Conservation (phyloP, 1,284 basidiomycete genomes). For the Ceratorhiza oryzae-sativae region DNA sequence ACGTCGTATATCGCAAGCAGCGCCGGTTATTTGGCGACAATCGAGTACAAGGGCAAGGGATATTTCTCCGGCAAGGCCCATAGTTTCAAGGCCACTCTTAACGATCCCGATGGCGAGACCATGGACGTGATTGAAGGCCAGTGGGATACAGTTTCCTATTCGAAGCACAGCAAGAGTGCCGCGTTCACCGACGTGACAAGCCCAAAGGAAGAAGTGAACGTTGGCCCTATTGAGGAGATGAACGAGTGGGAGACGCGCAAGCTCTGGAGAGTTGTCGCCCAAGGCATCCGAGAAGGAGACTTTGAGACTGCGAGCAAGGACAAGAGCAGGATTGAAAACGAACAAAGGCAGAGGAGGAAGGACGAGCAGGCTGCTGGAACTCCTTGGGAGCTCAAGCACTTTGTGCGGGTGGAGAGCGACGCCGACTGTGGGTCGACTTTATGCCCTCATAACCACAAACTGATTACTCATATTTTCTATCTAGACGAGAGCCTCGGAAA, state of each 20-base stretch:
- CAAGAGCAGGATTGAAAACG: conserved; percentile 95
- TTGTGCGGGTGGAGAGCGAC: conserved; percentile 71
- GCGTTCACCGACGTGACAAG: conserved; percentile 58
- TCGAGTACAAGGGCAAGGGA: conserved; percentile 95
- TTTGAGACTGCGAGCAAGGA: conserved; percentile 91
- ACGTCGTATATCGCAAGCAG: conserved; percentile 84
- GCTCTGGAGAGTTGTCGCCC: conserved; percentile 87
- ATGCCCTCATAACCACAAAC: neutral
- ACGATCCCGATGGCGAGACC: conserved; percentile 54
- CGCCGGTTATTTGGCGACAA: conserved; percentile 73
- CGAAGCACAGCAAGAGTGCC: conserved; percentile 55
- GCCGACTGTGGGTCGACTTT: conserved; percentile 64
- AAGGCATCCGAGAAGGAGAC: conserved; percentile 89
- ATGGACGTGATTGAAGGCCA: conserved; percentile 80
- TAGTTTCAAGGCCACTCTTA: conserved; percentile 84
- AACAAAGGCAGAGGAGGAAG: conserved; percentile 87
- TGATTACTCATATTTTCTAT: neutral
- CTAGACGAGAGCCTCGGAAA: conserved; percentile 68
- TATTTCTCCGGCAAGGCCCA: conserved; percentile 96
- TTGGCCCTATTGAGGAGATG: conserved; percentile 66
- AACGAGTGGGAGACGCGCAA: conserved; percentile 86
- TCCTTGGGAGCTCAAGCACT: conserved; percentile 81
- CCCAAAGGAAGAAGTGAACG: conserved; percentile 72
- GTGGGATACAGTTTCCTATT: conserved; percentile 79
- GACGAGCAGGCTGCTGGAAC: conserved; percentile 80